phyloP scores from a whole-genome alignment of 139 green algal genomes.

The Edaphochlamys debaryana region DNA sequence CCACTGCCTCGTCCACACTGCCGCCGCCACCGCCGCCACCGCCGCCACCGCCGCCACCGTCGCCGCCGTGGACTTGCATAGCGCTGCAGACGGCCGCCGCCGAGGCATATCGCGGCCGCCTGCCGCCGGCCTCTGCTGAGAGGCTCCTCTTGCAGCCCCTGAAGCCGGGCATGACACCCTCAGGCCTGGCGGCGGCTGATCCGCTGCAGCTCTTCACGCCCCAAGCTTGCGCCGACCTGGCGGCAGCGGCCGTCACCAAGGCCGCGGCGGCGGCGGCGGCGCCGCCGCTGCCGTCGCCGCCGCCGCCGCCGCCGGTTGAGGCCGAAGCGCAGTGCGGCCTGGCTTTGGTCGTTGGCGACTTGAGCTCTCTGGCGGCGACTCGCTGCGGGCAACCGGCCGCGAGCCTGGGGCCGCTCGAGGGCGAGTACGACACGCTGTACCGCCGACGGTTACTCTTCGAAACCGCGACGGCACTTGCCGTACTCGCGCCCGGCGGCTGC shows the following conservation, averaged over 20 bases:
- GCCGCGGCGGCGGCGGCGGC: no score
- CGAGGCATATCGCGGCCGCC: not conserved
- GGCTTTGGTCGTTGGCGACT: slow-evolving; percentile 19
- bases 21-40: no score
- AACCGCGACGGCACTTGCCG: slow-evolving; percentile 21
- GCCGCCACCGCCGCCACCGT: no score
- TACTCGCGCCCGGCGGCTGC: slow-evolving; percentile 45
- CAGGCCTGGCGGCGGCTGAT: not conserved
- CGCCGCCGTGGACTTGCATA: not conserved
- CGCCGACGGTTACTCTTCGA: slow-evolving; percentile 54
- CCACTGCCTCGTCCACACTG: no score
- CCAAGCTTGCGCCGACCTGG: not conserved
- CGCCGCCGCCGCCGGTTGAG: no score
- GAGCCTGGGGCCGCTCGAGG: not conserved
- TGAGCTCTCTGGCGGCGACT: not conserved
- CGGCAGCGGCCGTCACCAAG: no score
- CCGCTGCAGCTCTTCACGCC: slow-evolving; percentile 12
- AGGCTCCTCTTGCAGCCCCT: not conserved
- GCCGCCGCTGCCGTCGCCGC: not conserved
- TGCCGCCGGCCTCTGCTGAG: not conserved
- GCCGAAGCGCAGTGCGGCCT: slow-evolving; percentile 15
- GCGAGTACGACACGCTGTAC: slow-evolving; percentile 39
- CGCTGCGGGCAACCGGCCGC: not conserved
- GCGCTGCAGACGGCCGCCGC: not conserved
- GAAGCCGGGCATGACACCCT: no score